phyloP scores from a whole-genome alignment of 1,284 basidiomycete species.

The Cryptococcus sp. region DNA sequence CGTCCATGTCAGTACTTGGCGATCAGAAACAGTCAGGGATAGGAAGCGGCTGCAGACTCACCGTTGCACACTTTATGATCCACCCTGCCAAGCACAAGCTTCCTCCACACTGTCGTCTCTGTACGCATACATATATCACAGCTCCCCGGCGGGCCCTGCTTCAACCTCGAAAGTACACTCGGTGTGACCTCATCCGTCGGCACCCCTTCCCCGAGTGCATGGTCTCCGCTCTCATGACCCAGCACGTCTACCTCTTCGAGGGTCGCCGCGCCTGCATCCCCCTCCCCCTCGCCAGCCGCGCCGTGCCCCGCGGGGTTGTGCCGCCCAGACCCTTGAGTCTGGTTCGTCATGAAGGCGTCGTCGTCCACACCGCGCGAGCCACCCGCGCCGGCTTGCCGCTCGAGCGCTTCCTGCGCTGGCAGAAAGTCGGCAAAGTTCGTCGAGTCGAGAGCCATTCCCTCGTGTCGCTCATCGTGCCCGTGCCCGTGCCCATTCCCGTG shows the following conservation, averaged over 20 bases:
- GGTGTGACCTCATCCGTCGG: not conserved
- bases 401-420: constrained; percentile 20
- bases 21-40: not conserved
- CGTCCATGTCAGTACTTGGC: not conserved
- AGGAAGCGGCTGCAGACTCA: constrained; percentile 20
- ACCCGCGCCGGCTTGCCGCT: constrained; percentile 9
- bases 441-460: constrained; percentile 16
- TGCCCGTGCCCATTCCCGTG: not conserved
- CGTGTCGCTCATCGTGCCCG: not conserved
- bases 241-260: not conserved
- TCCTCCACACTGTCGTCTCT: constrained; percentile 47
- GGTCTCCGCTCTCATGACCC: not conserved
- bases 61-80: constrained; percentile 45
- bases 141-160: constrained; percentile 40
- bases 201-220: not conserved
- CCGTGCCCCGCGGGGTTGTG: no score
- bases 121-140: constrained; percentile 46
- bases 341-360: no score
- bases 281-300: not conserved
- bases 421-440: constrained; percentile 33
- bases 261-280: not conserved
- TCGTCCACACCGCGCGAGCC: not conserved
- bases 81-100: constrained; percentile 30
- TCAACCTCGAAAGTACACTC: constrained; percentile 31
- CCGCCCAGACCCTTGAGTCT: no score